Evolutionary conservation across 106 monocot species (phyloP), one percentile per base, ranked within the genome.

Genomic region (Apostasia ramifera): DNA sequence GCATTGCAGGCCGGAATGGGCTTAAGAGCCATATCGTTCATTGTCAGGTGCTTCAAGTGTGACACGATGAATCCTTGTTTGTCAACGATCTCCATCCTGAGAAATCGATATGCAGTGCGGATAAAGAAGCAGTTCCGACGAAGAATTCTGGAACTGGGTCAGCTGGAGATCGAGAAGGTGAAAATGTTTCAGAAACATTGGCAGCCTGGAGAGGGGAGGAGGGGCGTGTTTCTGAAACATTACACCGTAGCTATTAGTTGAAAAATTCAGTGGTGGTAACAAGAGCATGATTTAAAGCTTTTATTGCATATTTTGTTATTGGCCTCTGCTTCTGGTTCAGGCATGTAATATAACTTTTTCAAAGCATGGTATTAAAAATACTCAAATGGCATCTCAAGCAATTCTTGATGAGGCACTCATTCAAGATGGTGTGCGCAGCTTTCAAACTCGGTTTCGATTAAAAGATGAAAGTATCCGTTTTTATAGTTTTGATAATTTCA

Each of bases 41-140:
- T 44, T 86, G 82, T 66, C 86, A 86, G 58, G 86, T 86, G 53
- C 82, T 86, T 73, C 86, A 82, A 63, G 70, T 76, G 26, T 86
- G 73, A 86, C 43, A 70, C 4, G 6, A 8, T 50, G 50, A 50
- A 5, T 50, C 50, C 8, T 50, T 4, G 4, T 50, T 5, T 50
- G 50, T 50, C 50, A 50, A 50, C 4, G 26, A 26, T 26, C 26
- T 26, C 26, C 26, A 26, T 26, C 26, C 26, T 26, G 26, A 26
- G 26, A 26, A 26, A 26, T 26, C 26, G 26, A 26, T 26, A 26
- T 26, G 26, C 26, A 26, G 26, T 26, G 26, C 26, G 26, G 26
- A 26, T 26, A 26, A 26, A 26, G 26, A 26, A 26, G 26, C 26
- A 26, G 26, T 26, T 57, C 57, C 37, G 6, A 57, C 39, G 42